Base-by-base conservation (phyloP, 2,329 filamentous ascomycete genomes). In the Dothistroma septosporum region DNA sequence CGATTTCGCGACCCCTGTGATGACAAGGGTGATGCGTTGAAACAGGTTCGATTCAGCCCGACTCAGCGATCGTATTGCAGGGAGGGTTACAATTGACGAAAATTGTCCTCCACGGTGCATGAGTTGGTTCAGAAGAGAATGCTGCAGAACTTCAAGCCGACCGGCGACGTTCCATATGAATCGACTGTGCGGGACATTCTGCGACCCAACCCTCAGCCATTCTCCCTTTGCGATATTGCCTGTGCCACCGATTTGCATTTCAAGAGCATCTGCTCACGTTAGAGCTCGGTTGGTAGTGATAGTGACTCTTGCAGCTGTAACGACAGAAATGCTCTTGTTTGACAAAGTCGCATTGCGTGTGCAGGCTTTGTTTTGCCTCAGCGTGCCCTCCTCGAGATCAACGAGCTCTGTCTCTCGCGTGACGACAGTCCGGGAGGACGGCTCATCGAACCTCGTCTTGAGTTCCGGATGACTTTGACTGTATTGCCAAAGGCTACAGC, bases 401-500 rank as follows among this genome's bases (percentile, higher is more conserved):
- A 56, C 9, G 53, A 56, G 12, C 37, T 37, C 37, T 60, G 46
- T 49, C 66, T 59, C 37, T 69, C 63, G 32, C 68, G 31, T 1
- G 56, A 47, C 22, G 58, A 59, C 19, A 55, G 48, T 2, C 59
- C 57, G 9, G 63, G 60, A 22, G 63, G 33, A 33, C 60, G 55
- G 11, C 55, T 59, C 9, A 61, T 53, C 0, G 57, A 59, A 16
- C 61, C 62, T 22, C 64, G 59, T 54, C 66, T 57, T 12, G 68
- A 66, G 41, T 35, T 61, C 22, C 62, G 60, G 28, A 92, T 81
- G 55, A 92, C 77, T 74, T 91, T 92, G 68, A 92, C 80, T 1
- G 85, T 80, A 66, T 91, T 89, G 12, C 89, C 90, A 61, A 92
- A 85, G 0, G 83, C 87, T 32, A 92, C 82, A 0, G 85, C 89